Evolutionary conservation across 768 basidiomycete species (phyloP), one percentile per base, ranked within the genome.

Genomic region (Russula earlei): DNA sequence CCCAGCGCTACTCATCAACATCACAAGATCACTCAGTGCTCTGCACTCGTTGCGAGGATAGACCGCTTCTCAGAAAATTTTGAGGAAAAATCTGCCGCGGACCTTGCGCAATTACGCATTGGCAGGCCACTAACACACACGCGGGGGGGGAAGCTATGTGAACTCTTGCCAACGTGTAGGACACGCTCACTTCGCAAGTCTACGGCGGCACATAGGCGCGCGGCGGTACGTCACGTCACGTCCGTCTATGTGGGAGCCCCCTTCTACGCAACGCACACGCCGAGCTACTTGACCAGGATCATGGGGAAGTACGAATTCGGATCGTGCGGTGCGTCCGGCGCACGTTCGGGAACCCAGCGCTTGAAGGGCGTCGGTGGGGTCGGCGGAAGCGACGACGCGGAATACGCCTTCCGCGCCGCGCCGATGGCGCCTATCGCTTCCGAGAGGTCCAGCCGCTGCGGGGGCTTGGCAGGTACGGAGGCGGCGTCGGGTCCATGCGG

Each of bases 271-370:
- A n/a, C 12, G 19, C 14, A 3, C 29, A 29, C 19, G 12, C 22
- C 56, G 42, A 58, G 48, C 66, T 69, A 74, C 60, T 72, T 71
- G 47, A 71, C 67, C 49, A 90, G 66, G 42, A 73, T 65, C 88
- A 91, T 89, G 11, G 89, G 88, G 72, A 90, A 95, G 71, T 93
- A 93, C 2, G 85, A 74, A 65, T 84, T 69, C 42, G 84, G 82
- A 56, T 84, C 83, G 66, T 93, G 91, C 19, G 92, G 92, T n/a
- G 89, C 82, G 64, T 87, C 80, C 3, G 81, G 81, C 2, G 86
- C 80, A 41, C 75, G 71, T 66, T 83, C 70, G 5, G 91, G 87
- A 36, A 74, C 71, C 93, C 93, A 96, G 56, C 79, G 80, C 68
- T 77, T 80, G 72, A 78, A 77, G 1, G 85, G 68, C 25, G 72